phyloP scores from a whole-genome alignment of 495 filamentous ascomycete genomes.

The Aspergillus sclerotioniger region DNA sequence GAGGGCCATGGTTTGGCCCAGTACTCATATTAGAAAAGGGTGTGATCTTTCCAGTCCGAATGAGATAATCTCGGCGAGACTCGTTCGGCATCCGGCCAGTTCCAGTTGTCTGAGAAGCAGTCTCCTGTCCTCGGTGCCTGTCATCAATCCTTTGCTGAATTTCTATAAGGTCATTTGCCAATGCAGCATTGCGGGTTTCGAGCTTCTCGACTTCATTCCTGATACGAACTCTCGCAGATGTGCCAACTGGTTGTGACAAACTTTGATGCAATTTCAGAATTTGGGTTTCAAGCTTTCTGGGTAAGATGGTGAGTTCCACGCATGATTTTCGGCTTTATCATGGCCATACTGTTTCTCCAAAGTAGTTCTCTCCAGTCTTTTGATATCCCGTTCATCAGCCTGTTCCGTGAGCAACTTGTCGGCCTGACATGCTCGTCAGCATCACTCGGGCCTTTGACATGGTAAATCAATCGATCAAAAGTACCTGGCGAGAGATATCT shows the following conservation, averaged over 20 bases:
- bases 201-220: slow-evolving; percentile 63
- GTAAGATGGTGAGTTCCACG: slow-evolving; percentile 13
- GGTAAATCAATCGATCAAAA: neutral
- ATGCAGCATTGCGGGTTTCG: slow-evolving; percentile 56
- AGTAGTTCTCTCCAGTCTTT: slow-evolving; percentile 76
- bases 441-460: neutral
- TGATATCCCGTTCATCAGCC: slow-evolving; percentile 83
- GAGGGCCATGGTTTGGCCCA: slow-evolving; percentile 49
- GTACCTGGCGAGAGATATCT: slow-evolving; percentile 60
- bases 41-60: slow-evolving; percentile 95
- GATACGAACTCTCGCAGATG: slow-evolving; percentile 47
- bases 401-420: slow-evolving; percentile 74
- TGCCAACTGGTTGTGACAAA: slow-evolving; percentile 45
- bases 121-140: slow-evolving; percentile 55
- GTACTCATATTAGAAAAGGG: slow-evolving; percentile 77
- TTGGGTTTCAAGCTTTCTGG: slow-evolving; percentile 47
- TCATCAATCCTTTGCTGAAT: slow-evolving; percentile 77
- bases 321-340: neutral
- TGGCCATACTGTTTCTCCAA: slow-evolving; percentile 53
- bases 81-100: slow-evolving; percentile 69
- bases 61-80: slow-evolving; percentile 81
- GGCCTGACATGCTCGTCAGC: slow-evolving; percentile 49
- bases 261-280: slow-evolving; percentile 51
- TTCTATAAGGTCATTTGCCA: slow-evolving; percentile 69
- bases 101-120: slow-evolving; percentile 36